phyloP scores from a whole-genome alignment of 306 rosid species.

The Crotalaria pallida region DNA sequence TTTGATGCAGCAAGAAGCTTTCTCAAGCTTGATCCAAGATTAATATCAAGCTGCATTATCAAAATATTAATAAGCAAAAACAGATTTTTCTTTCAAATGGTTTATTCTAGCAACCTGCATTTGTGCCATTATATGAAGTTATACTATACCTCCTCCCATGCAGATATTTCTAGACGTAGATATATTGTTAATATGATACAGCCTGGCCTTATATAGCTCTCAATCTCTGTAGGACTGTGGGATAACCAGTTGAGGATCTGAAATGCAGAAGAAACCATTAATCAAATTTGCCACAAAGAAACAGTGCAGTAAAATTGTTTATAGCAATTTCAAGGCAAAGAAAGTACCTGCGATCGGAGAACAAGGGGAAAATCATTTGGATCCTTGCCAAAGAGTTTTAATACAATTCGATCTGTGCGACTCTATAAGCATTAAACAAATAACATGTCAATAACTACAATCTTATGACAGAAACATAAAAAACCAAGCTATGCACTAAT shows the following conservation, averaged over 20 bases:
- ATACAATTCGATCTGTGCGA: constrained; percentile 87
- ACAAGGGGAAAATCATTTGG: constrained; percentile 71
- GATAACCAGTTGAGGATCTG: constrained; percentile 77
- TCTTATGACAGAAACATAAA: background rate
- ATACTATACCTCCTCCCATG: constrained; percentile 83
- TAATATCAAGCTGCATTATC: constrained; percentile 57
- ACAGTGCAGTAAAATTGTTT: constrained; percentile 3
- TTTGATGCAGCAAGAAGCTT: constrained; percentile 54
- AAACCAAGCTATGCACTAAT: background rate
- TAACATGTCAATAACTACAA: background rate
- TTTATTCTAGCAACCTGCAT: background rate
- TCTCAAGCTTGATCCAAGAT: constrained; percentile 58
- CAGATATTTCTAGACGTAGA: constrained; percentile 49
- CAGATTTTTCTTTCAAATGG: background rate
- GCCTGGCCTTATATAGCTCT: constrained; percentile 87
- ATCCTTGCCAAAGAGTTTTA: constrained; percentile 89
- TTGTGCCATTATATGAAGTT: constrained; percentile 16
- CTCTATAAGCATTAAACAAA: constrained; percentile 46
- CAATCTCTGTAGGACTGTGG: constrained; percentile 70
- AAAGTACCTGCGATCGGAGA: constrained; percentile 68
- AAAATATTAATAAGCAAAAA: constrained; percentile 3
- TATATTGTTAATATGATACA: constrained; percentile 71
- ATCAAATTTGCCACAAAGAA: constrained; percentile 12
- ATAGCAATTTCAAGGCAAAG: constrained; percentile 19
- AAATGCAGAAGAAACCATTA: constrained; percentile 12